Evolutionary conservation across 2,329 filamentous ascomycete genomes (phyloP), one percentile per base, ranked within the genome.

Genomic region (Aspergillus sp.): DNA sequence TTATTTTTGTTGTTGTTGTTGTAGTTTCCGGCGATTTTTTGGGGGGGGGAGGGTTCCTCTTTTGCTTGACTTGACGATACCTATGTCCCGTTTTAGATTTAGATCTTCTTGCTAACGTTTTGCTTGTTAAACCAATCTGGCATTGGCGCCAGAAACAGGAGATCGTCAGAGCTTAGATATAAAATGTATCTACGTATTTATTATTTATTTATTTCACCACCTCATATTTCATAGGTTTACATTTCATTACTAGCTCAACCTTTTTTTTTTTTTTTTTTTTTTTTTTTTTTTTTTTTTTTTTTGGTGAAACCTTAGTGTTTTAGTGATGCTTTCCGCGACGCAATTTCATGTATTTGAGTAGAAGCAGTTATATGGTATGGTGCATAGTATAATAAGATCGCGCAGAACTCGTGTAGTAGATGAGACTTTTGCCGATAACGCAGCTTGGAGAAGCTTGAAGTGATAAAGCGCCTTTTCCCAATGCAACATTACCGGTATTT

Each of bases 31-130:
- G 46, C 13, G 17, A 40, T 50, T 52, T 39, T 39, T 59, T 37
- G n/a, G 34, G 27, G 33, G 0, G 20, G 20, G 20, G 20, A 4
- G 20, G 20, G 3, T 20, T 34, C 41, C 41, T 51, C 57, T 51
- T 34, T 57, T 54, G 33, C 33, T 56, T 39, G 30, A 64, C 33
- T 56, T 39, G 30, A 64, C 56, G 63, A 65, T 65, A 65, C 63
- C 63, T 65, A 44, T 57, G 30, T 20, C 40, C 46, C 57, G 40
- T 60, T 60, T 55, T 54, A 58, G 37, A 60, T 45, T 30, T 60
- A 60, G 52, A 59, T 58, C 52, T 49, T 47, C 52, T 24, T 58
- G 39, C 51, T 61, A 19, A 30, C 57, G 24, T 45, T 57, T 56
- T 50, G 24, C 41, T 59, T 51, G 44, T 53, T 47, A 11, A 42